A percentile compares a stretch with the other conserved stretches of the same genome.
Evolutionary conservation across 345 rosid genomes (phyloP).

Genomic region (Hirschfeldia incana): DNA sequence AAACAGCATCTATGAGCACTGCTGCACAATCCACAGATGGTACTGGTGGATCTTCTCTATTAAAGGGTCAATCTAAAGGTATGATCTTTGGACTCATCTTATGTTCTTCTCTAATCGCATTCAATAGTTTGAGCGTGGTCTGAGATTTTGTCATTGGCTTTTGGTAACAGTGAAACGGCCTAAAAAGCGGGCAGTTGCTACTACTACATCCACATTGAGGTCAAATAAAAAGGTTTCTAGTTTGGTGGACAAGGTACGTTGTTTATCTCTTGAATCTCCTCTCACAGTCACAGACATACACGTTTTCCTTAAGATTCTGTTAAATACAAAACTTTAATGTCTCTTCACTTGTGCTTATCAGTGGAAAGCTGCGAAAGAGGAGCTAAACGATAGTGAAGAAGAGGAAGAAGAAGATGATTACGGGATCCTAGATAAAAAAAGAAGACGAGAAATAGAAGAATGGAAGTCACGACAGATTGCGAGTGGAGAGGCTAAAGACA

Average conservation of each 20-base stretch:
- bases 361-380: slow-evolving; percentile 99
- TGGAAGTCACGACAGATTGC: slow-evolving; percentile 88
- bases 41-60: slow-evolving; percentile 39
- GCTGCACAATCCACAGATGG: slow-evolving; percentile 42
- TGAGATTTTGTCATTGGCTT: slow-evolving; percentile 17
- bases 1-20: slow-evolving; percentile 35
- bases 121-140: background rate
- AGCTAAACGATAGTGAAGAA: slow-evolving; percentile 75
- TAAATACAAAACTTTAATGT: background rate
- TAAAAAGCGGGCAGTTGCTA: slow-evolving; percentile 74
- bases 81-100: slow-evolving; percentile 4
- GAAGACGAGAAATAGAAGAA: slow-evolving; percentile 82
- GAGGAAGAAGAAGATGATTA: slow-evolving; percentile 70
- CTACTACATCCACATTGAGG: slow-evolving; percentile 70
- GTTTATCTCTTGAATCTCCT: background rate
- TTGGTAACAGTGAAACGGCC: slow-evolving; percentile 55
- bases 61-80: slow-evolving; percentile 82
- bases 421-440: slow-evolving; percentile 69
- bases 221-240: slow-evolving; percentile 91
- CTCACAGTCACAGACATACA: background rate
- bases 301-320: background rate
- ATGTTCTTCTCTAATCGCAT: background rate
- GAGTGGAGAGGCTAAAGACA: slow-evolving; percentile 89
- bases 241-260: slow-evolving; percentile 89
- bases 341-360: slow-evolving; percentile 37